Evolutionary conservation across 352 stramenopile species (phyloP).

Genomic region (Pythium graminicola): DNA sequence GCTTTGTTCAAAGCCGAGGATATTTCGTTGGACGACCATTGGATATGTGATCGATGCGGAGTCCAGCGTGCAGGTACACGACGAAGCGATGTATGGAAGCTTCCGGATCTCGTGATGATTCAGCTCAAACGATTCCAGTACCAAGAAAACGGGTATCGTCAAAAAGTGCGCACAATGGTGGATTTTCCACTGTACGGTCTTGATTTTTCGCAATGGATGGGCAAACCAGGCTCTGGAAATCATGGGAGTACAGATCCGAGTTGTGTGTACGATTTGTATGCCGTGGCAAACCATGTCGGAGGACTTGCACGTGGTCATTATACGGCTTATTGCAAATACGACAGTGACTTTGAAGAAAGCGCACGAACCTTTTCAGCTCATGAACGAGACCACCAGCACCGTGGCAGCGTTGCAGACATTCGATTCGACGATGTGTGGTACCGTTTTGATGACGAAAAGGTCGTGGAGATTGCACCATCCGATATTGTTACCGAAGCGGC

Average conservation of each 20-base stretch:
- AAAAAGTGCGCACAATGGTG: slow-evolving; percentile 76
- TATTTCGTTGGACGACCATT: slow-evolving; percentile 67
- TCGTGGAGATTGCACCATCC: slow-evolving; percentile 56
- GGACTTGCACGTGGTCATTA: slow-evolving; percentile 95
- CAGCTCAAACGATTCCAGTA: slow-evolving; percentile 88
- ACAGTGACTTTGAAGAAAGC: slow-evolving; percentile 58
- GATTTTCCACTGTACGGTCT: slow-evolving; percentile 75
- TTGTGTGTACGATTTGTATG: slow-evolving; percentile 93
- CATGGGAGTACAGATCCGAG: slow-evolving; percentile 8
- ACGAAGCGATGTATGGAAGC: slow-evolving; percentile 56
- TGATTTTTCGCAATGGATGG: slow-evolving; percentile 76
- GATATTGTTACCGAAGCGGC: slow-evolving; percentile 79
- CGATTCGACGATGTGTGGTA: slow-evolving; percentile 64
- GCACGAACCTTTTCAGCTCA: slow-evolving; percentile 38
- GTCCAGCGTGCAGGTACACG: slow-evolving; percentile 50
- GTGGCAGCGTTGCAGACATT: slow-evolving; percentile 24
- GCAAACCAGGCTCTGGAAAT: slow-evolving; percentile 18
- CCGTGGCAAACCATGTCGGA: slow-evolving; percentile 97
- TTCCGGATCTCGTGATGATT: slow-evolving; percentile 82
- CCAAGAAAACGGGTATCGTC: slow-evolving; percentile 74
- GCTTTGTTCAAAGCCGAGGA: slow-evolving; percentile 59
- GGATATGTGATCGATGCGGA: slow-evolving; percentile 68
- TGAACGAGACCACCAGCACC: slow-evolving; percentile 16
- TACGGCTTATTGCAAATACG: slow-evolving; percentile 75
- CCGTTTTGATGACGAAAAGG: slow-evolving; percentile 80